Base-by-base conservation (phyloP, 2,329 filamentous ascomycete genomes). In the Fusarium bulbicola region DNA sequence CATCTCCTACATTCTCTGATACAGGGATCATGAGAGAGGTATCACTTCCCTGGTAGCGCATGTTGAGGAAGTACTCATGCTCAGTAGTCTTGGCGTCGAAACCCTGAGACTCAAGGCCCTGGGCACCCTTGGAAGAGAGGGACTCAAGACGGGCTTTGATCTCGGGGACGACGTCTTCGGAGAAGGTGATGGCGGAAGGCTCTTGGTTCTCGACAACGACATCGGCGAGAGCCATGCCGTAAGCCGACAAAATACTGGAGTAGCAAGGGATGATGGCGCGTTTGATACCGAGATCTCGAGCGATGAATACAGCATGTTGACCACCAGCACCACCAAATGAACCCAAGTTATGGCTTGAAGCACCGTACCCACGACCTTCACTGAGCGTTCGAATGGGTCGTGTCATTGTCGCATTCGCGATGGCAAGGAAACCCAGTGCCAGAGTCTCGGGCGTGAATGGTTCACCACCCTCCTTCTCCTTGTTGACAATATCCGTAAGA, bases 371-470 rank as follows among this genome's bases (percentile, higher is more conserved):
- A 1, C 78, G 78, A 3, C 74, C 78, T n/a, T 79, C 78, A 16
- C 74, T 79, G 0, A 79, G 70, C 4, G 76, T 78, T 15, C 78
- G 68, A 21, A 95, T 95, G 0, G 93, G 93, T 37, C 92, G 85
- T 1, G 90, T 91, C 92, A 94, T 94, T 2, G 91, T 90, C 76
- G 92, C 91, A 68, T 94, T 93, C 9, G 92, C 92, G 50, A 94
- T 91, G 59, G 92, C 89, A 73, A 94, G 88, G 76, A 94, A 94
- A 0, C 93, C 93, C 67, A 92, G 90, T 0, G 92, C 92, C 0
- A 79, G n/a, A 6, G 68, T 72, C 52, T 79, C 75, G 0, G 74
- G 68, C 0, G 78, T 78, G 7, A 79, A 77, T 1, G 54, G 58
- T 1, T 76, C 73, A 1, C 64, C 59, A 0, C 63, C 68, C 20